These are phyloP conservation scores for Heterobasidion annosum DNA, from an alignment of 1,284 basidiomycete species.

Conservation along the genomic window DNA sequence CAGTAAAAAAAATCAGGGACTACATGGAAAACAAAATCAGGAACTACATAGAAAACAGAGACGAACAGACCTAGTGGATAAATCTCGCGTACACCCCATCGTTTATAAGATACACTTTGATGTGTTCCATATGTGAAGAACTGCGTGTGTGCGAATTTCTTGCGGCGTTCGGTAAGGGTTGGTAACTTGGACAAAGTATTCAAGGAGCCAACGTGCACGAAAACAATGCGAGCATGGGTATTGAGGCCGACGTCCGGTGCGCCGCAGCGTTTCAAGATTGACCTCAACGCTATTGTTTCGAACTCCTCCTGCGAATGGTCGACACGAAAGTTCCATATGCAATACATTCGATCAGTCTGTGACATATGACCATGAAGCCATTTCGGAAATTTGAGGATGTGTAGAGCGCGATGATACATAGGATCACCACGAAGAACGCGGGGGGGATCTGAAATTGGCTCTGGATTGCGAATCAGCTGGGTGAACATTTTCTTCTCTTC, in stretches of 20 bases:
- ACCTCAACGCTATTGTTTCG: conserved; percentile 37
- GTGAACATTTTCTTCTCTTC: conserved; percentile 1
- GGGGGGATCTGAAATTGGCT: conserved; percentile 2
- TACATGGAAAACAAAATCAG: too few species aligned
- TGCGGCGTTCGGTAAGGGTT: conserved; percentile 34
- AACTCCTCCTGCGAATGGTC: conserved; percentile 11
- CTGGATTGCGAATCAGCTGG: conserved; percentile 2
- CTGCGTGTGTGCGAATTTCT: conserved; percentile 32
- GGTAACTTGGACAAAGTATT: conserved; percentile 36
- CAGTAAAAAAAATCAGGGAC: too few species aligned
- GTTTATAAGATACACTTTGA: conserved; percentile 31
- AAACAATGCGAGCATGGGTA: conserved; percentile 38
- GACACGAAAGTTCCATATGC: conserved; percentile 26
- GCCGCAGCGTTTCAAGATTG: conserved; percentile 33
- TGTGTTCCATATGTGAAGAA: conserved; percentile 64
- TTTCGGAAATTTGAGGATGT: conserved; percentile 35
- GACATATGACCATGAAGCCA: conserved; percentile 32
- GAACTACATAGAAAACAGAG: too few species aligned
- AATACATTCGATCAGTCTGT: conserved; percentile 21
- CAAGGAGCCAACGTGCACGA: conserved; percentile 56
- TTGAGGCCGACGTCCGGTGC: conserved; percentile 28
- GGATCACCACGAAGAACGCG: conserved; percentile 13
- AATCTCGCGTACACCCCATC: conserved; percentile 55
- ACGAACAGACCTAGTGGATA: conserved; percentile 47
- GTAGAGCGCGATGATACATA: conserved; percentile 30